phyloP scores from a whole-genome alignment of 2,329 filamentous ascomycete genomes.

The Calonectria honghensis region DNA sequence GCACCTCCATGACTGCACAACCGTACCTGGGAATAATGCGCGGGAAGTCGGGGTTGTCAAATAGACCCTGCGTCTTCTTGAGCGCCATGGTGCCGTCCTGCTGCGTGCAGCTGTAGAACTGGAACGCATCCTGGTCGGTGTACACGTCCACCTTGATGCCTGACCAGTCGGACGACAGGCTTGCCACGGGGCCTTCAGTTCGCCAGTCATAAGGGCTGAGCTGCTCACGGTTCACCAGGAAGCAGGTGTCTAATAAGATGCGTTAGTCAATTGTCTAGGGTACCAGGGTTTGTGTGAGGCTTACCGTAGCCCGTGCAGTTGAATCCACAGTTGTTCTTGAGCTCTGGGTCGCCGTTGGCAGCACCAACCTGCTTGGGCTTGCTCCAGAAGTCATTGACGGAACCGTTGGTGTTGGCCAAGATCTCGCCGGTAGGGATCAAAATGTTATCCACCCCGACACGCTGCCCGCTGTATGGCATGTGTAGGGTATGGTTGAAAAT shows the following conservation, averaged over 20 bases:
- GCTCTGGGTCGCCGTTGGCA: conserved; percentile 77
- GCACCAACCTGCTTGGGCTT: conserved; percentile 86
- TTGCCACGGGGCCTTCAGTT: conserved; percentile 75
- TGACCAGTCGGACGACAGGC: conserved; percentile 82
- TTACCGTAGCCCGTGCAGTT: conserved; percentile 90
- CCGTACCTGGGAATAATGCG: conserved; percentile 84
- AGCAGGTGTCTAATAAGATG: conserved; percentile 76
- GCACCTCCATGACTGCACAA: conserved; percentile 92
- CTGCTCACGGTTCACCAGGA: conserved; percentile 77
- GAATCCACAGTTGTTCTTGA: conserved; percentile 84
- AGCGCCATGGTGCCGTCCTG: conserved; percentile 83
- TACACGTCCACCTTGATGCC: conserved; percentile 90
- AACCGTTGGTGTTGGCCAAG: conserved; percentile 78
- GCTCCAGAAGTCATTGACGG: conserved; percentile 89
- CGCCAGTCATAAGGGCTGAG: conserved; percentile 79
- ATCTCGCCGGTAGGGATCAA: conserved; percentile 86
- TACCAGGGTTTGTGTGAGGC: background rate
- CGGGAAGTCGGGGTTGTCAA: conserved; percentile 71
- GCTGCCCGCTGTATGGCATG: conserved; percentile 82
- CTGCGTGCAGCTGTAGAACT: conserved; percentile 89
- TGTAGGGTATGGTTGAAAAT: conserved; percentile 83
- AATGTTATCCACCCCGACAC: conserved; percentile 81
- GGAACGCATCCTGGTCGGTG: conserved; percentile 90
- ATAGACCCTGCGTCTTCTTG: conserved; percentile 82
- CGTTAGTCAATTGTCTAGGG: background rate